Percentiles rank a stretch among this genome's conserved stretches.
These are phyloP conservation scores for Aspergillus olivimuriae DNA, from an alignment of 495 filamentous ascomycete genomes.

Conservation along the genomic window DNA sequence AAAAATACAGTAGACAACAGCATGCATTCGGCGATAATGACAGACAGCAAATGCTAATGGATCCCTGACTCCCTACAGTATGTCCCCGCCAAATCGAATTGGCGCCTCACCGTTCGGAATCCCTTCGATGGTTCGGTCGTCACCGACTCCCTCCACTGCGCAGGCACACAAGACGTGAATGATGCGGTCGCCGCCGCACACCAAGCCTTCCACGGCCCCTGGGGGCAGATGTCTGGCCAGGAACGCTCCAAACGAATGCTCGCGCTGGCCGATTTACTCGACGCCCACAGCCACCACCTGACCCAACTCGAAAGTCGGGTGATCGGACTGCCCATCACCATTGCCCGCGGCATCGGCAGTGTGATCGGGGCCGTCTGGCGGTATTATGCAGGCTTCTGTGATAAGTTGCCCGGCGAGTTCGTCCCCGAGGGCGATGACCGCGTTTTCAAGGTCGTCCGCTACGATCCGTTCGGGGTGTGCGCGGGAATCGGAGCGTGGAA, in stretches of 20 bases:
- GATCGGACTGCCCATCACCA: background rate
- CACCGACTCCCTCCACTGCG: conserved; percentile 3
- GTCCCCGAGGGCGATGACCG: conserved; percentile 7
- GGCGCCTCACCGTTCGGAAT: conserved; percentile 4
- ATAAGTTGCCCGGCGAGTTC: conserved; percentile 7
- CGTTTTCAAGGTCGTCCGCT: conserved; percentile 9
- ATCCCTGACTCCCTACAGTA: conserved; percentile 6
- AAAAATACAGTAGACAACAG: background rate
- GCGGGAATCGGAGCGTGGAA: conserved; percentile 13
- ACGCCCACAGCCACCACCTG: conserved; percentile 1
- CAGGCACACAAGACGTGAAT: conserved; percentile 6
- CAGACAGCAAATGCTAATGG: too few species aligned
- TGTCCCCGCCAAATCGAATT: conserved; percentile 2
- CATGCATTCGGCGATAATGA: background rate
- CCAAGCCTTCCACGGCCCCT: conserved; percentile 5
- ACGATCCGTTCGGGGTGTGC: conserved; percentile 11
- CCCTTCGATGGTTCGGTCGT: conserved; percentile 8
- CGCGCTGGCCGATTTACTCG: conserved; percentile 7
- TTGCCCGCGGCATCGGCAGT: background rate
- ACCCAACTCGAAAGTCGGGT: background rate
- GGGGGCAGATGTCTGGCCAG: conserved; percentile 1
- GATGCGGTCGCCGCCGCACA: conserved; percentile 5
- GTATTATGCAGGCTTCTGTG: conserved; percentile 3
- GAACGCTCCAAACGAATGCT: conserved; percentile 10
- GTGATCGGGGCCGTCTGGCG: background rate